A percentile compares a stretch with the other conserved stretches of the same genome.
These are phyloP conservation scores for Hammondia hammondi DNA, from an alignment of 169 alveolate species.

Conservation along the genomic window DNA sequence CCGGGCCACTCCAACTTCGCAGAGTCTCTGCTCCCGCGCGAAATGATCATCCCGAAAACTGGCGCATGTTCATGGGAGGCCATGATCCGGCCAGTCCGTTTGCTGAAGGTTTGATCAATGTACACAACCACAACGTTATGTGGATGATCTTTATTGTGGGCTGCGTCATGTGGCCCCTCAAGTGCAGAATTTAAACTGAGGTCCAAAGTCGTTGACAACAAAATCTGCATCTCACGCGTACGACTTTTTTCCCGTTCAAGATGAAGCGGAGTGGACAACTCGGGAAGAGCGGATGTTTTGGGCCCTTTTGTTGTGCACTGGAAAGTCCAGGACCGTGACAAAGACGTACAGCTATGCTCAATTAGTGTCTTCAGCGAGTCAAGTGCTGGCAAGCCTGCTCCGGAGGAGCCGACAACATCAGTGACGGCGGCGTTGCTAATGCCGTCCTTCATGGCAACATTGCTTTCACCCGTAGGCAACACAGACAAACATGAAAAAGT, in stretches of 20 bases:
- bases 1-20: background rate
- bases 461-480: too few species aligned
- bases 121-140: slow-evolving; percentile 87
- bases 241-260: too few species aligned
- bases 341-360: background rate
- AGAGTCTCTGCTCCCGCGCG: slow-evolving; percentile 44
- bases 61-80: slow-evolving; percentile 87
- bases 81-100: slow-evolving; percentile 88
- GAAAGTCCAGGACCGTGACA: background rate
- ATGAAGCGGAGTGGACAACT: too few species aligned
- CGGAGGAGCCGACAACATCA: background rate
- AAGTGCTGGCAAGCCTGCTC: background rate
- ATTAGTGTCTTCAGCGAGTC: background rate
- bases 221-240: too few species aligned
- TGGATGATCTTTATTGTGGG: slow-evolving; percentile 85
- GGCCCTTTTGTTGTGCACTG: background rate
- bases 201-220: too few species aligned
- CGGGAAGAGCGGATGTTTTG: background rate
- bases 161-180: slow-evolving; percentile 81
- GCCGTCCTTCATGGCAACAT: too few species aligned
- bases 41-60: slow-evolving; percentile 82
- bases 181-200: slow-evolving; percentile 64
- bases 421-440: too few species aligned
- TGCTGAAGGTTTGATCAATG: slow-evolving; percentile 85
- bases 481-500: too few species aligned